A percentile compares a stretch with the other conserved stretches of the same genome.
These are phyloP conservation scores for Hypoxylon cercidicola DNA, from an alignment of 495 filamentous ascomycete species.

Conservation along the genomic window DNA sequence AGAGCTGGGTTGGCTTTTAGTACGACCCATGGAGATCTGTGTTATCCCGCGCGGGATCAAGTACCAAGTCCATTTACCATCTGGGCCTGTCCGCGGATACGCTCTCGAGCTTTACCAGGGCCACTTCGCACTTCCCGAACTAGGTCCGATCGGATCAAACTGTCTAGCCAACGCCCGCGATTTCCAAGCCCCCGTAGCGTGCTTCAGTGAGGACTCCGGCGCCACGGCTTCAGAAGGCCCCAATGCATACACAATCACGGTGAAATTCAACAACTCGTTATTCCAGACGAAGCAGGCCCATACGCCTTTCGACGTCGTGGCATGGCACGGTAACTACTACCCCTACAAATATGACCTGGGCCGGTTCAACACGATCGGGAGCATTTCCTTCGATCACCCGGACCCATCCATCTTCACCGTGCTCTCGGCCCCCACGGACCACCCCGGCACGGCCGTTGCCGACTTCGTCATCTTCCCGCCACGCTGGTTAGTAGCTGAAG, in stretches of 20 bases:
- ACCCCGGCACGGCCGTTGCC: constrained; percentile 75
- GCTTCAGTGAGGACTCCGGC: constrained; percentile 71
- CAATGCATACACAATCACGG: constrained; percentile 68
- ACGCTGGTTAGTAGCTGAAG: constrained; percentile 79
- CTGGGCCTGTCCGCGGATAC: constrained; percentile 79
- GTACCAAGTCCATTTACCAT: constrained; percentile 74
- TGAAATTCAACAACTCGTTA: constrained; percentile 83
- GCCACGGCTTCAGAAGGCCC: constrained; percentile 50
- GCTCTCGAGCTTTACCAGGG: constrained; percentile 88
- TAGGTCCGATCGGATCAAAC: constrained; percentile 90
- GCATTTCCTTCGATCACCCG: constrained; percentile 80
- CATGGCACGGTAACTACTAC: constrained; percentile 83
- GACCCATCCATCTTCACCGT: constrained; percentile 86
- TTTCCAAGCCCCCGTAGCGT: constrained; percentile 84
- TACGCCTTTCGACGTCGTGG: constrained; percentile 83
- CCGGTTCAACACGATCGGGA: constrained; percentile 81
- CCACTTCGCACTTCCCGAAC: constrained; percentile 85
- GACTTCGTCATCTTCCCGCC: constrained; percentile 89
- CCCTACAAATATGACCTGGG: constrained; percentile 88
- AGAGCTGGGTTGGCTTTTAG: constrained; percentile 82
- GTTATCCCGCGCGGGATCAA: constrained; percentile 87
- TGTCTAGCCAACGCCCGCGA: constrained; percentile 88
- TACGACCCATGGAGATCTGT: constrained; percentile 88
- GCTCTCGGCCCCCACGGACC: constrained; percentile 69
- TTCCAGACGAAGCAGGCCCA: constrained; percentile 77